These are phyloP conservation scores for Xylaria scruposa DNA, from an alignment of 495 filamentous ascomycete genomes.

Conservation along the genomic window DNA sequence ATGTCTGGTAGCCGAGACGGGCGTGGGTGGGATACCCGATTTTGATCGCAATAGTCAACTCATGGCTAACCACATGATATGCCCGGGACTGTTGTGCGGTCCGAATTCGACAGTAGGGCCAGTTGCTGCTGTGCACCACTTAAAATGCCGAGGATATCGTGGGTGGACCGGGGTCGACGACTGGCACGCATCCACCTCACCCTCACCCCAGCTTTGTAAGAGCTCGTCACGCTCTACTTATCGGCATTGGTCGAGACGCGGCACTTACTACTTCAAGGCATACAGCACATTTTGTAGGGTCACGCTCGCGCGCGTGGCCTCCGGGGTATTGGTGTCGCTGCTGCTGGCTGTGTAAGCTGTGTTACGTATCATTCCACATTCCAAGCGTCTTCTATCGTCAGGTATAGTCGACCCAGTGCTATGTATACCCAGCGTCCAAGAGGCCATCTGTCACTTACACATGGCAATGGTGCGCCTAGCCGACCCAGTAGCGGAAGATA, in stretches of 20 bases:
- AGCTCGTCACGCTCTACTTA: conserved; percentile 16
- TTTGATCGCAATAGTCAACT: neutral
- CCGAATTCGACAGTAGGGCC: conserved; percentile 14
- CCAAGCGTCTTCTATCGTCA: neutral
- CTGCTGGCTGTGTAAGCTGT: conserved; percentile 10
- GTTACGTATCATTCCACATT: conserved; percentile 18
- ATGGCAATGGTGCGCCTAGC: conserved; percentile 16
- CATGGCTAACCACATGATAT: conserved; percentile 15
- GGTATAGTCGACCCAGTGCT: neutral
- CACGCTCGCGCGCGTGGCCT: conserved; percentile 1
- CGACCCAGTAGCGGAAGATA: conserved; percentile 4
- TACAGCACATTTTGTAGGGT: conserved; percentile 2
- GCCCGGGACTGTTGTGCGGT: conserved; percentile 20
- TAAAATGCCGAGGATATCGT: conserved; percentile 6
- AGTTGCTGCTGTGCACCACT: conserved; percentile 7
- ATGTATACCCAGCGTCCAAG: conserved; percentile 5
- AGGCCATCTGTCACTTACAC: conserved; percentile 26
- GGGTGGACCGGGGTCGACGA: conserved; percentile 6
- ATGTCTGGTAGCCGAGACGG: conserved; percentile 17
- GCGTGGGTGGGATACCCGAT: conserved; percentile 12
- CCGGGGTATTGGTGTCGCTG: neutral
- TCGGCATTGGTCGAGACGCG: conserved; percentile 23
- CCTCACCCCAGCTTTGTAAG: conserved; percentile 8
- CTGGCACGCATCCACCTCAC: conserved; percentile 12
- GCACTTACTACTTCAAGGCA: conserved; percentile 23